Evolutionary conservation across 108 stramenopile genomes (phyloP).

Genomic region (Fragilariopsis cylindrus): DNA sequence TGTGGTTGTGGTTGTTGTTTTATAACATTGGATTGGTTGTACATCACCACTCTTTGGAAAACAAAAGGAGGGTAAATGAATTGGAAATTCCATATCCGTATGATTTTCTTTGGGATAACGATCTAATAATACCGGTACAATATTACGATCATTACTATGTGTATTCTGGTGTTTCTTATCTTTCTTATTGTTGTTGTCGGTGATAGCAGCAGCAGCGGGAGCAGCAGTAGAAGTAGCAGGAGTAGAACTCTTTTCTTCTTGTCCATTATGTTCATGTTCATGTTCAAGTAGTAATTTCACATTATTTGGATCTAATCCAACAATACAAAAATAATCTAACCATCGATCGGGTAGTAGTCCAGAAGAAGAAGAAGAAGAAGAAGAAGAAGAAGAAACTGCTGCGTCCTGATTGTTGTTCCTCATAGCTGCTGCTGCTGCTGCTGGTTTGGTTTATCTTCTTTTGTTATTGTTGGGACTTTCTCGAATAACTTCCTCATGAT

Average conservation of each 20-base stretch:
- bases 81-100: conserved; percentile 65
- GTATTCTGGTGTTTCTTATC: not conserved
- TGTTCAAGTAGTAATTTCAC: conserved; percentile 14
- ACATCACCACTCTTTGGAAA: conserved; percentile 66
- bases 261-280: not conserved
- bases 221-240: conserved; percentile 20
- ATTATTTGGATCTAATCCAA: conserved; percentile 30
- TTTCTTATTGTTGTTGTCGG: conserved; percentile 19
- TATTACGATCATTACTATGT: conserved; percentile 33
- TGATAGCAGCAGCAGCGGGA: too few species aligned
- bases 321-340: conserved; percentile 69
- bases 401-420: too few species aligned
- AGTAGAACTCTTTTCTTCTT: conserved; percentile 38
- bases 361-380: too few species aligned
- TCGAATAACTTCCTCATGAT: too few species aligned
- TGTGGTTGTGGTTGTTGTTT: too few species aligned
- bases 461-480: too few species aligned
- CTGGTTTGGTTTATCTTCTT: too few species aligned
- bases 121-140: conserved; percentile 58
- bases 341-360: conserved; percentile 36
- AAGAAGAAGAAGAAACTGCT: too few species aligned
- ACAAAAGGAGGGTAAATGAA: conserved; percentile 63
- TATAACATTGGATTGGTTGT: not conserved
- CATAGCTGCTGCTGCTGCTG: too few species aligned
- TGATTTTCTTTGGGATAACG: conserved; percentile 61